A percentile compares a stretch with the other conserved stretches of the same genome.
Conservation (phyloP, 75 land plant species). For the Picea sitchensis region DNA sequence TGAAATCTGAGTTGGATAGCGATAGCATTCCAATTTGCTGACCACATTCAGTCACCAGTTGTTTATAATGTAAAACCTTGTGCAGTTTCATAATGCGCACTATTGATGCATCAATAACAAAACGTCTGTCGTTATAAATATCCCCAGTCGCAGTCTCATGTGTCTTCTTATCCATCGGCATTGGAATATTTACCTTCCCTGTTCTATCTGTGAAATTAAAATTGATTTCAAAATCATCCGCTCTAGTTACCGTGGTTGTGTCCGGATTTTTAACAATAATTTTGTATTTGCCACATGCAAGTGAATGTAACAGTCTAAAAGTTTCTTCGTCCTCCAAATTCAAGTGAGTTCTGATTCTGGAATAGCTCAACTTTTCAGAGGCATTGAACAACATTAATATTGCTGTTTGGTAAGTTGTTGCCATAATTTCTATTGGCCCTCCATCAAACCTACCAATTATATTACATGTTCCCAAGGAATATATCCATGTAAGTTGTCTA, state of each 20-base stretch:
- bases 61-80: constrained; percentile 72
- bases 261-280: constrained; percentile 74
- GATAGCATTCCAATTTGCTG: constrained; percentile 81
- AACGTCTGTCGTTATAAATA: constrained; percentile 78
- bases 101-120: constrained; percentile 85
- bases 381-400: constrained; percentile 74
- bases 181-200: constrained; percentile 72
- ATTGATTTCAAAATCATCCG: constrained; percentile 83
- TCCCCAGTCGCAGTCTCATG: constrained; percentile 48
- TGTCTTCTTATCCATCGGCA: constrained; percentile 67
- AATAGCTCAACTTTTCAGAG: constrained; percentile 35
- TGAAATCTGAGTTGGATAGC: constrained; percentile 91
- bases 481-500: constrained; percentile 83
- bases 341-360: constrained; percentile 34
- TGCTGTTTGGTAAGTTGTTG: constrained; percentile 80
- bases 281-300: constrained; percentile 81
- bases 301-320: constrained; percentile 64
- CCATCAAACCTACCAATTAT: constrained; percentile 78
- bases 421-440: constrained; percentile 69
- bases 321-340: constrained; percentile 43
- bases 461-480: constrained; percentile 81
- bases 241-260: constrained; percentile 53
- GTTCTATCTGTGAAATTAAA: constrained; percentile 76
- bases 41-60: constrained; percentile 78
- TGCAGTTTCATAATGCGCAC: constrained; percentile 92